Evolutionary conservation across 805 yeast genomes (phyloP), one percentile per base, ranked within the genome.

Genomic region (Candida maltosa): DNA sequence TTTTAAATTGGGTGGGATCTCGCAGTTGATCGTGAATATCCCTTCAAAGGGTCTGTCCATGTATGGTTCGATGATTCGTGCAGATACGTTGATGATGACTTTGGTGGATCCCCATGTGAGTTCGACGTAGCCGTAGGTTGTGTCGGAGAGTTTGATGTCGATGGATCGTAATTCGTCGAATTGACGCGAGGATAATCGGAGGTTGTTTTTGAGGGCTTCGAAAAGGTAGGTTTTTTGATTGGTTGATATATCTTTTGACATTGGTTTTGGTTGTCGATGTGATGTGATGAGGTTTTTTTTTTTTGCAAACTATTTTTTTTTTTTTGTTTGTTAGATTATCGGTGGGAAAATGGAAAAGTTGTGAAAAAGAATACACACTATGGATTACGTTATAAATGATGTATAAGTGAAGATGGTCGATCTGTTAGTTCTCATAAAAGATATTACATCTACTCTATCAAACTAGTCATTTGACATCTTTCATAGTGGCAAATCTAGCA

Each of bases 1-100:
- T 47, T 77, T 70, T 1, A 95, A 82, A 4, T 88, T 80, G 11
- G 97, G 86, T 15, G 88, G 76, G 28, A 86, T 78, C 51, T 93
- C 97, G 2, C 95, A 84, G 32, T 83, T 76, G 10, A 93, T 88
- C 16, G 75, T 69, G 54, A 93, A 88, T 3, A 84, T 51, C 1
- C 98, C 98, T 58, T 93, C 98, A 54, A 87, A 91, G 0, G 97
- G 97, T 36, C 96, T 71, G 46, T 89, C 95, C 32, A 87, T 95
- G 44, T 73, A 82, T 1, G 98, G 98, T 39, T 76, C 75, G 4
- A 76, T 71, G 10, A 93, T 79, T 34, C 78, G 81, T 8, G 94
- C 83, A 12, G 88, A 78, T 4, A 91, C 80, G 37, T 86, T 70
- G 3, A 78, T 87, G 1, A 81, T 72, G 8, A 86, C 74, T 47